Conservation (phyloP, 2,329 filamentous ascomycete species). For the Hypoxylon sp. region DNA sequence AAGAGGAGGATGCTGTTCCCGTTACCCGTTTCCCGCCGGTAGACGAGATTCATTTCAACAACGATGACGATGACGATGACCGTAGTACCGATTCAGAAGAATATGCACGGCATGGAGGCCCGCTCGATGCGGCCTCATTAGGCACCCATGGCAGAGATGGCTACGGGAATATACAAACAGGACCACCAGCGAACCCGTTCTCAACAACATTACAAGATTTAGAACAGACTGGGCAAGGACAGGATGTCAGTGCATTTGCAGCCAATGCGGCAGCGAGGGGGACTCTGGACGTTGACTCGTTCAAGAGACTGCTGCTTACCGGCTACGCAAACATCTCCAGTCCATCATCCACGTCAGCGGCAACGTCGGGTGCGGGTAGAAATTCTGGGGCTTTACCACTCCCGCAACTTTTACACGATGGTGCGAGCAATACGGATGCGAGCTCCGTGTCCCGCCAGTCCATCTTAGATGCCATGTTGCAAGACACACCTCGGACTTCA, state of each 20-base stretch:
- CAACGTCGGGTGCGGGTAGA: constrained; percentile 40
- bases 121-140: constrained; percentile 42
- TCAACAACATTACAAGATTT: constrained; percentile 66
- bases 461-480: constrained; percentile 60
- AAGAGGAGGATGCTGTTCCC: constrained; percentile 58
- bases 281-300: constrained; percentile 80
- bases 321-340: constrained; percentile 64
- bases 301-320: constrained; percentile 80
- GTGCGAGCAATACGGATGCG: constrained; percentile 67
- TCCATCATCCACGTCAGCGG: constrained; percentile 43
- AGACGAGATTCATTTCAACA: constrained; percentile 46
- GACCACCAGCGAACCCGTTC: constrained; percentile 65
- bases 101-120: constrained; percentile 44
- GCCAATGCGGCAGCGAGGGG: constrained; percentile 51
- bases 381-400: constrained; percentile 39
- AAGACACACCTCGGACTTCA: constrained; percentile 68
- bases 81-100: constrained; percentile 45
- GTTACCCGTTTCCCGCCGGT: constrained; percentile 43
- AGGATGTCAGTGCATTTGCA: constrained; percentile 52
- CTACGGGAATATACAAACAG: constrained; percentile 40
- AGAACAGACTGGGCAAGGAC: constrained; percentile 53
- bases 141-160: constrained; percentile 31
- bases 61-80: constrained; percentile 36
- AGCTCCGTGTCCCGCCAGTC: constrained; percentile 71
- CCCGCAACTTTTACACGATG: constrained; percentile 50